Evolutionary conservation across 192 early-diverging fungal genomes (phyloP).

Genomic region (Entrophospora sp.): DNA sequence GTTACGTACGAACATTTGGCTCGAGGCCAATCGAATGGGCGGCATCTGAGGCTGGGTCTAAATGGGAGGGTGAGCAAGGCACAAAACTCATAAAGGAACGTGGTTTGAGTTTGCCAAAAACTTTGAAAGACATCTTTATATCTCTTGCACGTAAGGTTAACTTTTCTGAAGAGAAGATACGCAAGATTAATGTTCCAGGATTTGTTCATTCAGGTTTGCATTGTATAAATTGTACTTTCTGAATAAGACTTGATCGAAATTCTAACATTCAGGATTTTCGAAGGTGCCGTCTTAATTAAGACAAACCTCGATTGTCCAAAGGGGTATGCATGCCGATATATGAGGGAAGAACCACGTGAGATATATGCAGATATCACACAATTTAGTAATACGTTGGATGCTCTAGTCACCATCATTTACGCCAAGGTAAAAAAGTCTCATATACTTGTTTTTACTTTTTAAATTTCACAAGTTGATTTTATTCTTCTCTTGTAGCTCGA

Average conservation of each 20-base stretch:
- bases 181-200: conserved; percentile 21
- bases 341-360: conserved; percentile 1
- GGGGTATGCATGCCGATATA: conserved; percentile 4
- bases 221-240: neutral
- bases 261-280: neutral
- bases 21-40: conserved; percentile 9
- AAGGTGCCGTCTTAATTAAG: conserved; percentile 1
- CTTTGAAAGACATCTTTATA: conserved; percentile 21
- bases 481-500: neutral
- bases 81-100: conserved; percentile 22
- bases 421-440: neutral
- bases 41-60: conserved; percentile 6
- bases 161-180: conserved; percentile 21
- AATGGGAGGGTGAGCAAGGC: conserved; percentile 6
- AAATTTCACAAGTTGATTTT: neutral
- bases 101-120: conserved; percentile 20
- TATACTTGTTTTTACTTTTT: conserved; percentile 1
- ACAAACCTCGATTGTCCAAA: conserved; percentile 5
- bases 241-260: neutral
- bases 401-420: neutral
- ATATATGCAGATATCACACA: conserved; percentile 8
- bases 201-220: conserved; percentile 22
- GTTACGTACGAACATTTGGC: neutral
- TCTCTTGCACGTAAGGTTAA: conserved; percentile 17
- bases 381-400: conserved; percentile 4